Base-by-base conservation (phyloP, 2,329 filamentous ascomycete species). In the Fusarium caatingaense region DNA sequence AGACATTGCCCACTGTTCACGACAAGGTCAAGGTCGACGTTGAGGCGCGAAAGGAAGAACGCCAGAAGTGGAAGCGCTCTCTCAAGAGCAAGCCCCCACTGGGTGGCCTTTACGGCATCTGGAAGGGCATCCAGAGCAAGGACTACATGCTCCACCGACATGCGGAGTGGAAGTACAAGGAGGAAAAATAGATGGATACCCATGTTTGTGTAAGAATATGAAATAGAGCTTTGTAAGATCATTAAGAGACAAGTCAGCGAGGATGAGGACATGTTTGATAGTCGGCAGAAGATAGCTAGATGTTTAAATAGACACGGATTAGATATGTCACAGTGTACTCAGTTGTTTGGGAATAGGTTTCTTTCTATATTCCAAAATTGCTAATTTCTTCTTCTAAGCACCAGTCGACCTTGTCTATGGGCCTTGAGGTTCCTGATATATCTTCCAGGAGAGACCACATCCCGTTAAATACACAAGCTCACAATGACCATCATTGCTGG, bases 1-100 rank as follows among this genome's bases (percentile, higher is more conserved):
- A 81, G 1, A 83, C 84, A 9, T 79, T 93, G 72, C 91, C 91
- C 27, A 89, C 82, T 47, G 89, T 93, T 8, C 92, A 89, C 79
- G 89, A 93, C 73, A 93, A 93, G 80, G 88, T 92, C 45, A 85
- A 84, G 68, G 87, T 90, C 37, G 83, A 85, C 68, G 80, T 85
- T 25, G 81, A 82, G 55, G 78, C 81, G 5, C 82, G 83, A 63
- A 77, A 81, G 50, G 76, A 78, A 53, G 80, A 79, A 66, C 76
- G 80, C 61, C 77, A 73, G 64, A 59, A 69, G 64, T 80, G 81
- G 78, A 79, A 78, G 69, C 78, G 83, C 58, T 80, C 80, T 56
- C 66, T 85, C 46, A 86, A 84, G 77, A 80, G 80, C 16, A 79
- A 79, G 59, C 85, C 85, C 83, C 89, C 89, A 1, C 72, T 90